These are phyloP conservation scores for Lecanicillium sp. DNA, from an alignment of 2,329 filamentous ascomycete species.

Conservation along the genomic window DNA sequence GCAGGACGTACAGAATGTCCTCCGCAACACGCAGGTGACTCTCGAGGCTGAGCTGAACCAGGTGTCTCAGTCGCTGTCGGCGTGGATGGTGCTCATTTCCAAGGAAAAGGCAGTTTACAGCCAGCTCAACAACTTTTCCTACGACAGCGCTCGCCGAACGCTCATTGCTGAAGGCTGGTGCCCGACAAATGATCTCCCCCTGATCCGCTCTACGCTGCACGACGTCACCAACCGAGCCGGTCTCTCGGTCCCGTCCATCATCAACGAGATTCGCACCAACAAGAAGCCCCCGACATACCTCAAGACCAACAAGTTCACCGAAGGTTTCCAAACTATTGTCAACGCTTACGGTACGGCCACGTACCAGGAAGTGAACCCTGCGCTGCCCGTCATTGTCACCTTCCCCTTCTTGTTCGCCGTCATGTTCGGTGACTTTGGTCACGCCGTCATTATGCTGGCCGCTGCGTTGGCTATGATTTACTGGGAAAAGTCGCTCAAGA, in stretches of 20 bases:
- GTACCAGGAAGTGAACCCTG: conserved; percentile 95
- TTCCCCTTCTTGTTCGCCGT: conserved; percentile 99
- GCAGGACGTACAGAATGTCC: conserved; percentile 82
- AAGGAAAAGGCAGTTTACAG: conserved; percentile 98
- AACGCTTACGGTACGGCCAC: conserved; percentile 97
- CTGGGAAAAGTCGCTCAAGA: conserved; percentile 88
- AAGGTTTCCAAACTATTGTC: conserved; percentile 97
- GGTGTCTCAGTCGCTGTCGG: conserved; percentile 84
- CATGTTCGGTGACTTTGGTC: conserved; percentile 98
- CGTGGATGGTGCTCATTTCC: conserved; percentile 95
- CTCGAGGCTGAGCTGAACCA: conserved; percentile 88
- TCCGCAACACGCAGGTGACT: conserved; percentile 91
- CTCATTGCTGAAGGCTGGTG: conserved; percentile 98
- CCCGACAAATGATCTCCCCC: conserved; percentile 78
- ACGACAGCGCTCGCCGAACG: conserved; percentile 90
- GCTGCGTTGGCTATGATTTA: conserved; percentile 91
- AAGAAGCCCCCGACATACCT: conserved; percentile 97
- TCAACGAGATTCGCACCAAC: conserved; percentile 94
- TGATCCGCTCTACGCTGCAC: conserved; percentile 88
- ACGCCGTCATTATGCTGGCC: conserved; percentile 80
- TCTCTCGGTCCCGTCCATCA: conserved; percentile 93
- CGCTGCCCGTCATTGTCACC: conserved; percentile 88
- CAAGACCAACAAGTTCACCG: conserved; percentile 97
- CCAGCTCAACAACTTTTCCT: conserved; percentile 92
- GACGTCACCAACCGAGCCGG: conserved; percentile 96